Conservation (phyloP, 345 rosid genomes). For the Bruguiera gymnorhiza region DNA sequence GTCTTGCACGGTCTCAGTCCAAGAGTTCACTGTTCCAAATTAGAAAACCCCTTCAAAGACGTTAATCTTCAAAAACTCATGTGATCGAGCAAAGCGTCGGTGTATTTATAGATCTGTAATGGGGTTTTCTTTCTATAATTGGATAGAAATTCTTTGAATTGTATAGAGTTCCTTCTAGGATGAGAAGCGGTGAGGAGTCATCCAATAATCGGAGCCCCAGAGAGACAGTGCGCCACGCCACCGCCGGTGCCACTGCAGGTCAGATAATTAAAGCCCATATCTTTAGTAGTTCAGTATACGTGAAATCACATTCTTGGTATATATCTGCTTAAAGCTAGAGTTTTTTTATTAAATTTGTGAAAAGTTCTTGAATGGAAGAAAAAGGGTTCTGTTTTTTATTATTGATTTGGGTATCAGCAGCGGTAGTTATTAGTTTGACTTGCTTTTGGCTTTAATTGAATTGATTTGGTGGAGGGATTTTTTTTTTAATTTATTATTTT, state of each 20-base stretch:
- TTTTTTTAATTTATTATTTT: not conserved
- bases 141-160: slow-evolving; percentile 10
- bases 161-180: slow-evolving; percentile 27
- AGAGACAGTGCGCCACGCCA: slow-evolving; percentile 51
- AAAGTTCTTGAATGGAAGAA: not conserved
- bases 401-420: not conserved
- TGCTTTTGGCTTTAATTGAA: not conserved
- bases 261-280: slow-evolving; percentile 12
- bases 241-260: slow-evolving; percentile 94
- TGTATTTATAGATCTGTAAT: slow-evolving; percentile 29
- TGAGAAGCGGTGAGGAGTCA: slow-evolving; percentile 45
- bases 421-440: not conserved
- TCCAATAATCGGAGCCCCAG: slow-evolving; percentile 35
- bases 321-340: not conserved
- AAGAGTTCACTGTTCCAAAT: slow-evolving; percentile 1
- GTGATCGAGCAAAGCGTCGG: slow-evolving; percentile 25
- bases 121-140: slow-evolving; percentile 14
- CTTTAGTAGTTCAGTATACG: not conserved
- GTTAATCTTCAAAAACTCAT: not conserved
- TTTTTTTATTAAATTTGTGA: not conserved
- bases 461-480: not conserved
- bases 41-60: slow-evolving; percentile 19
- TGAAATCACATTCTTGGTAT: slow-evolving; percentile 2
- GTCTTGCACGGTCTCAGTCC: slow-evolving; percentile 7
- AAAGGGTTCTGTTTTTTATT: not conserved